These are phyloP conservation scores for Coprinopsis cinerea DNA, from an alignment of 768 basidiomycete genomes.

Conservation along the genomic window DNA sequence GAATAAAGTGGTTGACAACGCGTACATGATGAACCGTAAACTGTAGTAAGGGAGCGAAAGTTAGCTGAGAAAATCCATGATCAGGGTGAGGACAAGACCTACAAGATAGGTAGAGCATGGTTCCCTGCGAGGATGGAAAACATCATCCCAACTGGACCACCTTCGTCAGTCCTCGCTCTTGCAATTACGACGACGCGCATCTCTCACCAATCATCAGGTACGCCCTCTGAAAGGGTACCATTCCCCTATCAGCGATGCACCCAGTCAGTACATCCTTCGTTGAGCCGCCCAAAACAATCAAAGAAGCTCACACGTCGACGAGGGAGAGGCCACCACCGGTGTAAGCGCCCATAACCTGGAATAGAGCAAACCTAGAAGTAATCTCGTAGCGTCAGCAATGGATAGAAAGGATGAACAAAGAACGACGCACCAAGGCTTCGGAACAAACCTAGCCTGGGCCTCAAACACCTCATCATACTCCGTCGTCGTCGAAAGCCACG, in stretches of 20 bases:
- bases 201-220: slow-evolving; percentile 55
- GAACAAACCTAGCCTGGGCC: slow-evolving; percentile 43
- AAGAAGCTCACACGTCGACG: slow-evolving; percentile 43
- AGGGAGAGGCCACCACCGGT: slow-evolving; percentile 68
- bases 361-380: slow-evolving; percentile 35
- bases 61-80: neutral
- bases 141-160: slow-evolving; percentile 40
- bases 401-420: slow-evolving; percentile 2
- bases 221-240: slow-evolving; percentile 66
- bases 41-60: slow-evolving; percentile 22
- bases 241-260: slow-evolving; percentile 35
- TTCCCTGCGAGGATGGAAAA: slow-evolving; percentile 72
- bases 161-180: neutral
- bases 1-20: neutral
- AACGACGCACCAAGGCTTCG: slow-evolving; percentile 50
- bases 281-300: too few species aligned
- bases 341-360: slow-evolving; percentile 45
- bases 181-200: neutral
- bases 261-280: too few species aligned
- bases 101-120: slow-evolving; percentile 42
- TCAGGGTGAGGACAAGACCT: neutral
- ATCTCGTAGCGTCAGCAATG: neutral
- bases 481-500: slow-evolving; percentile 45
- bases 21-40: slow-evolving; percentile 58
- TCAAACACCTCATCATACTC: slow-evolving; percentile 44